Conservation (phyloP, 768 basidiomycete genomes). For the Exidia glandulosa region DNA sequence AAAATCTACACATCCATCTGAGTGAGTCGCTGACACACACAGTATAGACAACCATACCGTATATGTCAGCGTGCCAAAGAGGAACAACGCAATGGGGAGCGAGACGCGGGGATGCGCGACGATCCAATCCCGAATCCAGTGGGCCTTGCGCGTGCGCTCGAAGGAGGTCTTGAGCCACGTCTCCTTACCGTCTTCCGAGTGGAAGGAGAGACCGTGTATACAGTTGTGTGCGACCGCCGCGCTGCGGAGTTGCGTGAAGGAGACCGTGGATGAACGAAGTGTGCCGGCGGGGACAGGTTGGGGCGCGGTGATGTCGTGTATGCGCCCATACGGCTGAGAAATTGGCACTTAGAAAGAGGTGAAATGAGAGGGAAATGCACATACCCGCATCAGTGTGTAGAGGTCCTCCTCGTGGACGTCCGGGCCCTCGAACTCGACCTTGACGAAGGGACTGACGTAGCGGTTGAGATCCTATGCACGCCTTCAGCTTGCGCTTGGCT, state of each 20-base stretch:
- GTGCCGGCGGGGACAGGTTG: conserved; percentile 51
- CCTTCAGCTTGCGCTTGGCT: not conserved
- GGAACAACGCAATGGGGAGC: conserved; percentile 69
- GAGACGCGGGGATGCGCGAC: conserved; percentile 78
- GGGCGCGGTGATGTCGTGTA: conserved; percentile 54
- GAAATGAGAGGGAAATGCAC: conserved; percentile 13
- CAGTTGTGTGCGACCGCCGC: conserved; percentile 79
- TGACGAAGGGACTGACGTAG: conserved; percentile 61
- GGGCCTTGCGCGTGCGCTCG: conserved; percentile 52
- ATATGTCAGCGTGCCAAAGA: conserved; percentile 84
- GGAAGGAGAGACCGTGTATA: conserved; percentile 47
- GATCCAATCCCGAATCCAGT: conserved; percentile 67
- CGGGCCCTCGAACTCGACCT: conserved; percentile 80
- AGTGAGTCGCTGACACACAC: not conserved
- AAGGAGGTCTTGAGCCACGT: conserved; percentile 47
- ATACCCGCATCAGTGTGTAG: conserved; percentile 67
- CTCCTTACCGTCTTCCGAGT: conserved; percentile 4
- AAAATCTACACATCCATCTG: conserved; percentile 48
- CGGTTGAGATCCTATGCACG: conserved; percentile 71
- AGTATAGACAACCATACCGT: conserved; percentile 39
- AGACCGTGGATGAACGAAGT: conserved; percentile 52
- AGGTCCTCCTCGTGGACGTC: conserved; percentile 73
- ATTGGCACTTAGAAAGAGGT: conserved; percentile 1
- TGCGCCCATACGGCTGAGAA: conserved; percentile 68
- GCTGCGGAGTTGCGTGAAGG: conserved; percentile 50